Evolutionary conservation across 441 rosid species (phyloP).

Genomic region (Gossypium aridum): DNA sequence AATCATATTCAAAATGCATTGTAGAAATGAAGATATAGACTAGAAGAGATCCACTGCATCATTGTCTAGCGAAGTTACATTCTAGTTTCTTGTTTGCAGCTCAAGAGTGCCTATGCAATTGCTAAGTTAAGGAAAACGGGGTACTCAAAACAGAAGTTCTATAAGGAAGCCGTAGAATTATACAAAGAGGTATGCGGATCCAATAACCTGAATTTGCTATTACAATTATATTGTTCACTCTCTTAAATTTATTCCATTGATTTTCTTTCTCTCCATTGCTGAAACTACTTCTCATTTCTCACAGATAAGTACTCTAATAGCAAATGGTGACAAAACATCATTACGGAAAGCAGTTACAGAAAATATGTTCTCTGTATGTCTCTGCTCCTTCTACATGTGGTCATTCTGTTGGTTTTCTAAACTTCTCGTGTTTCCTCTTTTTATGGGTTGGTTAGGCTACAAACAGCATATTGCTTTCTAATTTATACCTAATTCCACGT

Average conservation of each 20-base stretch:
- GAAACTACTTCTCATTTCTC: conserved; percentile 9
- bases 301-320: conserved; percentile 69
- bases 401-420: conserved; percentile 9
- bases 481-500: neutral
- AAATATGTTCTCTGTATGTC: conserved; percentile 84
- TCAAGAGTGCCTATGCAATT: conserved; percentile 81
- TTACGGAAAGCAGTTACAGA: conserved; percentile 80
- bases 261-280: conserved; percentile 11
- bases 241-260: conserved; percentile 8
- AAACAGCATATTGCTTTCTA: neutral
- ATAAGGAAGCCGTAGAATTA: conserved; percentile 59
- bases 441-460: neutral
- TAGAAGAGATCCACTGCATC: neutral
- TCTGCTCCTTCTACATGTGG: conserved; percentile 12
- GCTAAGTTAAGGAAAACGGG: conserved; percentile 80
- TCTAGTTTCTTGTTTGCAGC: conserved; percentile 36
- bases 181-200: conserved; percentile 61
- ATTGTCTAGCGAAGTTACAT: conserved; percentile 4
- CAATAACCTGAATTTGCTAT: neutral
- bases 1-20: neutral
- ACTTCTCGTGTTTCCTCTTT: neutral
- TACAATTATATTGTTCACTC: neutral
- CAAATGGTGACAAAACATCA: conserved; percentile 68
- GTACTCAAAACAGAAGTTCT: conserved; percentile 68
- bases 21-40: neutral